Base-by-base conservation (phyloP, 148 eudicot species). In the Talinum fruticosum region DNA sequence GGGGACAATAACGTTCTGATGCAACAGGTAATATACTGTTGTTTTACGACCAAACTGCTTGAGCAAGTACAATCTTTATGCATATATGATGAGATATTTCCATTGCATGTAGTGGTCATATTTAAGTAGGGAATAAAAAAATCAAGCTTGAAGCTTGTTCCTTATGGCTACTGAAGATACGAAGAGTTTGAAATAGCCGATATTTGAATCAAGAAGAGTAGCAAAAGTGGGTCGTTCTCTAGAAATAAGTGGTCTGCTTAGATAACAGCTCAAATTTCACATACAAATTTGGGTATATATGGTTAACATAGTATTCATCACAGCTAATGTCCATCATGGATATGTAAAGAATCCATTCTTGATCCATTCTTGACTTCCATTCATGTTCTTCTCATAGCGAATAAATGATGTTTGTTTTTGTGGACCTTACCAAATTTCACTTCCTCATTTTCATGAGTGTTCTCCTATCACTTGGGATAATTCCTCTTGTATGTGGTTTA, bases 1-100 rank as follows among this genome's bases (percentile, higher is more conserved):
- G 99, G 99, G 36, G 99, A 96, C 86, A 96, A 96, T 85, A 93
- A 96, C 82, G 91, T 96, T 78, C 93, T 96, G 71, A 96, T 96
- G 99, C 99, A 96, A 84, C 99, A 96, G 97, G 99, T 96, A 90
- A 13, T 62, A 61, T 71, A 47, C 4, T 7, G 16, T 41, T 12
- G 21, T 21, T 32, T 24, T n/a, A n/a, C 29, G 16, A 69, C 21
- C 29, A 41, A 38, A 45, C 47, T 37, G 72, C 73, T 32, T 41
- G 36, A 6, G 23, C 36, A 36, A 19, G 41, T 34, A 7, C 16
- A 15, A 47, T 66, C 36, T 66, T n/a, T 14, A 10, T 66, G 69
- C 36, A 32, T 18, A 14, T 64, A 29, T 28, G 34, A 3, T 12
- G 0, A 26, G 15, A 64, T 12, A n/a, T 8, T 66, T 30, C 37